phyloP scores from a whole-genome alignment of 2,329 filamentous ascomycete genomes.

The Fusarium aywerte region DNA sequence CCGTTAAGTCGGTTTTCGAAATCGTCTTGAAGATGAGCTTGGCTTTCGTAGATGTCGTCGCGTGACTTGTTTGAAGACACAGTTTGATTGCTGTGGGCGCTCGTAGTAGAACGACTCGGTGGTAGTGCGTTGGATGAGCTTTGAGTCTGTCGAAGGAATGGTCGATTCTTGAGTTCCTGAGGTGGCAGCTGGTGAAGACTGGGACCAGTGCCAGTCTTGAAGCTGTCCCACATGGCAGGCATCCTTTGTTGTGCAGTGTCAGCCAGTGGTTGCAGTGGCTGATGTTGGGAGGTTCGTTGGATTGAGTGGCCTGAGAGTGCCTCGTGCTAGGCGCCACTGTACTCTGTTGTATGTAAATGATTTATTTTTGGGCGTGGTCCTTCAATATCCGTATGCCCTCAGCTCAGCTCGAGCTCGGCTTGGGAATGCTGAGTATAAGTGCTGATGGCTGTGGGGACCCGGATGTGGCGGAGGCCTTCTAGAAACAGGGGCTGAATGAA shows the following conservation, averaged over 20 bases:
- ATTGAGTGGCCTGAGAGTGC: slow-evolving; percentile 10
- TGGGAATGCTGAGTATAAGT: slow-evolving; percentile 25
- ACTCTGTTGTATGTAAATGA: neutral
- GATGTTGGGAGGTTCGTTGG: slow-evolving; percentile 18
- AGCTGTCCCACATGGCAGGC: slow-evolving; percentile 45
- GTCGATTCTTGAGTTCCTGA: slow-evolving; percentile 44
- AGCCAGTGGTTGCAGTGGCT: slow-evolving; percentile 6
- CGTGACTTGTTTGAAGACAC: slow-evolving; percentile 25
- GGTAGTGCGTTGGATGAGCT: slow-evolving; percentile 21
- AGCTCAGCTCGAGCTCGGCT: slow-evolving; percentile 16
- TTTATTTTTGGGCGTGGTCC: slow-evolving; percentile 40
- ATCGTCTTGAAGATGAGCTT: slow-evolving; percentile 37
- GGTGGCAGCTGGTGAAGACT: slow-evolving; percentile 40
- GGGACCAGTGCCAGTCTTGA: slow-evolving; percentile 41
- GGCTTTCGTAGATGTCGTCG: slow-evolving; percentile 25
- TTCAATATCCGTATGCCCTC: slow-evolving; percentile 11
- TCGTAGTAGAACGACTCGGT: slow-evolving; percentile 29
- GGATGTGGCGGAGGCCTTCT: slow-evolving; percentile 25
- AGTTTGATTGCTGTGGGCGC: slow-evolving; percentile 25
- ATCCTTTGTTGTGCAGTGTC: slow-evolving; percentile 29
- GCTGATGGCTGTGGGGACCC: slow-evolving; percentile 31
- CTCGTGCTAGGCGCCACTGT: slow-evolving; percentile 29
- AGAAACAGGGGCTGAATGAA: slow-evolving; percentile 16
- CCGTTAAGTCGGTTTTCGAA: slow-evolving; percentile 47
- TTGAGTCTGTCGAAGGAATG: slow-evolving; percentile 41